Evolutionary conservation across 768 basidiomycete genomes (phyloP).

Genomic region (Boletus rubropictus): DNA sequence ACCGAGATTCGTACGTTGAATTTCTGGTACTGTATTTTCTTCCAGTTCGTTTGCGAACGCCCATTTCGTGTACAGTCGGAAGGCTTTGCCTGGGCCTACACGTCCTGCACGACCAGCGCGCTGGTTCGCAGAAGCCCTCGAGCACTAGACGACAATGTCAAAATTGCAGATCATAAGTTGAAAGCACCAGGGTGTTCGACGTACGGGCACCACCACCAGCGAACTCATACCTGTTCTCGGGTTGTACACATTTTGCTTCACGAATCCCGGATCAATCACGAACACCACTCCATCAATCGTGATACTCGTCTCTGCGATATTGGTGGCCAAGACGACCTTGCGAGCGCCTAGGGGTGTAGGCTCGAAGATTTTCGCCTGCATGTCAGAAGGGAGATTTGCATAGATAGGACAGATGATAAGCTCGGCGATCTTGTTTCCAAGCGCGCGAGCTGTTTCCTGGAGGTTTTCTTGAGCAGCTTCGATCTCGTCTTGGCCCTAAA

Average conservation of each 20-base stretch:
- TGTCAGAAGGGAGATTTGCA: slow-evolving; percentile 97
- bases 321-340: slow-evolving; percentile 97
- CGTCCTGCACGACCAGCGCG: slow-evolving; percentile 95
- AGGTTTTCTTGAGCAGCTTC: slow-evolving; percentile 96
- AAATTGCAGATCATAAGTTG: background rate
- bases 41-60: slow-evolving; percentile 94
- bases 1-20: slow-evolving; percentile 96
- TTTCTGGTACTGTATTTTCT: slow-evolving; percentile 96
- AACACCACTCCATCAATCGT: slow-evolving; percentile 99
- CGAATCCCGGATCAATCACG: slow-evolving; percentile 98
- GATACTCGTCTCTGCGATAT: slow-evolving; percentile 99
- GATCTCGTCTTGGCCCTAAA: slow-evolving; percentile 93
- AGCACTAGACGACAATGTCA: slow-evolving; percentile 53
- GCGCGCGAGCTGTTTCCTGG: slow-evolving; percentile 87
- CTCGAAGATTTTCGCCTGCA: slow-evolving; percentile 99
- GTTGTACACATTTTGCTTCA: slow-evolving; percentile 99
- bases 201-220: slow-evolving; percentile 87
- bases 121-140: slow-evolving; percentile 95
- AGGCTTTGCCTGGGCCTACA: slow-evolving; percentile 96
- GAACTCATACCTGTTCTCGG: slow-evolving; percentile 98
- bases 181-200: slow-evolving; percentile 28
- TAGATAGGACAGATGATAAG: slow-evolving; percentile 97
- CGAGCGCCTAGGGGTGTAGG: slow-evolving; percentile 94
- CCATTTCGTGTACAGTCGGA: slow-evolving; percentile 99
- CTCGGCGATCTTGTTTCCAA: slow-evolving; percentile 94